Evolutionary conservation across 805 yeast genomes (phyloP), one percentile per base, ranked within the genome.

Genomic region (Saturnispora gosingensis): DNA sequence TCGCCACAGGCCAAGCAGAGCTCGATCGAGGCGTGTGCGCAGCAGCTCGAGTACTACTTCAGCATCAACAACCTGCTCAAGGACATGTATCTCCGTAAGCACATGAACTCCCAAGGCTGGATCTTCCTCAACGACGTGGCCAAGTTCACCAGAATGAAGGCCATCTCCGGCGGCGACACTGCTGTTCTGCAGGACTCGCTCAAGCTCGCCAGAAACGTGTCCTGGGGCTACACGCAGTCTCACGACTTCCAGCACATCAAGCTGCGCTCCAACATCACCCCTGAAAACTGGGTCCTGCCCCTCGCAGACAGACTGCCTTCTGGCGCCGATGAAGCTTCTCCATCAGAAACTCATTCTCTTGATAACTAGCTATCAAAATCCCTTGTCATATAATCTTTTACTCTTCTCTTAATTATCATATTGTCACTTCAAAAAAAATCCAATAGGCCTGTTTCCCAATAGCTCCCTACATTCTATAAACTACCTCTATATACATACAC

Each of bases 41-140:
- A 65, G 67, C 98, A 90, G 73, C 72, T 91, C 49, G 93, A 88
- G 64, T 93, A 93, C 73, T 93, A 93, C 68, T 86, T 93, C 71
- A 83, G 95, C 30, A 74, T 82, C 48, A 96, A 88, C 60, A 93
- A 93, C 68, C 75, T 93, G 68, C 73, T 84, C 59, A 86, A 88
- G 69, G 99, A 93, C 70, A 72, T 83, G 48, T 91, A 71, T 65
- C 74, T 93, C 68, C 81, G 96, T 68, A 77, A 80, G 57, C 86
- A 85, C 61, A 86, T 91, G 95, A 79, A 83, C 67, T 61, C 76
- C 45, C 74, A 80, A 53, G 97, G 97, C 25, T 82, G 83, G 74
- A 75, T 89, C 50, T 80, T 82, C 34, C 67, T 88, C 53, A 62
- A 67, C 5, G 74, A 80, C 52, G 74, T 88, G 56, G 80, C 88